phyloP scores from a whole-genome alignment of 2,329 filamentous ascomycete species.

The Arthrobotrys entomopaga region DNA sequence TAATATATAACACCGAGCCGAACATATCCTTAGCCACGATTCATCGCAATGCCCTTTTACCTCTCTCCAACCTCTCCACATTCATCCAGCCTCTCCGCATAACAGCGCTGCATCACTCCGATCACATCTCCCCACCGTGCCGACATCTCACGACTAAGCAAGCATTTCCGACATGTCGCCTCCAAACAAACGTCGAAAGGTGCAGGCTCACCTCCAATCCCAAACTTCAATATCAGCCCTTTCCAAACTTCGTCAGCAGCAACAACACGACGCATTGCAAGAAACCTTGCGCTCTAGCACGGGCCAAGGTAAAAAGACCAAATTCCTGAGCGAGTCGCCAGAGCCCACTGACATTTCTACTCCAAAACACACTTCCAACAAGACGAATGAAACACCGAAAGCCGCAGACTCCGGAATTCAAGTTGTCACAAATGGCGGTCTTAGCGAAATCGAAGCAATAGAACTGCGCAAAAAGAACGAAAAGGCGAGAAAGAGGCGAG shows the following conservation, averaged over 20 bases:
- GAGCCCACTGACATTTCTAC: constrained; percentile 22
- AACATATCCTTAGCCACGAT: background rate
- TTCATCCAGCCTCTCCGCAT: constrained; percentile 3
- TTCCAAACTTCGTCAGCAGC: constrained; percentile 28
- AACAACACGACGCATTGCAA: constrained; percentile 26
- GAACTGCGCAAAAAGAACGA: constrained; percentile 47
- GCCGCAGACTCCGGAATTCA: background rate
- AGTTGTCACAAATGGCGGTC: constrained; percentile 27
- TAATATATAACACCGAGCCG: too few species aligned
- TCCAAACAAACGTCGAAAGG: constrained; percentile 37
- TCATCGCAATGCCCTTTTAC: constrained; percentile 25
- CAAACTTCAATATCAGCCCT: constrained; percentile 28
- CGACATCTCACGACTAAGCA: background rate
- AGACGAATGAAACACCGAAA: constrained; percentile 1
- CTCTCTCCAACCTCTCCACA: constrained; percentile 12
- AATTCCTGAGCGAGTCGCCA: constrained; percentile 40
- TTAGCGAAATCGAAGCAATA: constrained; percentile 45
- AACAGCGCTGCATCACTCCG: constrained; percentile 13
- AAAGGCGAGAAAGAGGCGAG: constrained; percentile 37
- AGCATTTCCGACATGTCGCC: constrained; percentile 22
- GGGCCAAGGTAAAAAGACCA: constrained; percentile 30
- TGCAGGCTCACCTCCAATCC: constrained; percentile 10
- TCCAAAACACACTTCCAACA: background rate
- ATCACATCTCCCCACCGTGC: background rate
- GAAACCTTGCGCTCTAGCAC: constrained; percentile 43